These are phyloP conservation scores for Pyrenochaeta sp. DNA, from an alignment of 2,329 filamentous ascomycete genomes.

Conservation along the genomic window DNA sequence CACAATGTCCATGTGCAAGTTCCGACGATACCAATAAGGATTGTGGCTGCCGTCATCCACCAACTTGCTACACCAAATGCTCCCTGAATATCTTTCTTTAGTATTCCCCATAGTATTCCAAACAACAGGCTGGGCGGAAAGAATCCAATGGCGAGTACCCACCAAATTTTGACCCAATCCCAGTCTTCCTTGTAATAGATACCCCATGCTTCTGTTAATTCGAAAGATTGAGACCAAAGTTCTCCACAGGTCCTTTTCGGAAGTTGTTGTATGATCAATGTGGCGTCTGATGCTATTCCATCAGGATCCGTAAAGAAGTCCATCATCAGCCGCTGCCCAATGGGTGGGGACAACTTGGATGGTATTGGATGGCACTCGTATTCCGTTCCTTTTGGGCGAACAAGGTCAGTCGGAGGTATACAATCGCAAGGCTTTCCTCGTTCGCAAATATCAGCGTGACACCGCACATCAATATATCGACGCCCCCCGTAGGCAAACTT, in stretches of 20 bases:
- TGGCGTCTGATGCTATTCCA: constrained; percentile 20
- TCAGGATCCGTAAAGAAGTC: constrained; percentile 22
- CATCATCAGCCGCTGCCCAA: constrained; percentile 18
- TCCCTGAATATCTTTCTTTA: constrained; percentile 28
- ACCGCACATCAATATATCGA: too few relatives aligned
- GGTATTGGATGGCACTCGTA: constrained; percentile 24
- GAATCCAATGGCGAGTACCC: constrained; percentile 7
- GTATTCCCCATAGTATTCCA: constrained; percentile 21
- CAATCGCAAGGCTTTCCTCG: constrained; percentile 23
- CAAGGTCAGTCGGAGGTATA: constrained; percentile 19
- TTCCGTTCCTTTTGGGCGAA: constrained; percentile 22
- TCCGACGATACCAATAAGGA: too few relatives aligned
- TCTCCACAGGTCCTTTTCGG: constrained; percentile 22
- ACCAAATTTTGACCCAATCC: constrained; percentile 18
- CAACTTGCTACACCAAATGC: constrained; percentile 28
- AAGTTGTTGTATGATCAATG: constrained; percentile 21
- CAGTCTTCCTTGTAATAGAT: constrained; percentile 28
- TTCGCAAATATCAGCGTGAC: too few relatives aligned
- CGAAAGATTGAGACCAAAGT: constrained; percentile 6
- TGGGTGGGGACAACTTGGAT: constrained; percentile 12
- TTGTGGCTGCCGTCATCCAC: background rate
- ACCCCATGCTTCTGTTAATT: constrained; percentile 31
- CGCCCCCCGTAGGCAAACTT: too few relatives aligned
- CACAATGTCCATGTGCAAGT: too few relatives aligned
- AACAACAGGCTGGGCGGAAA: constrained; percentile 23